A percentile compares a stretch with the other conserved stretches of the same genome.
Conservation (phyloP, 495 filamentous ascomycete genomes). For the Viridothelium virens region DNA sequence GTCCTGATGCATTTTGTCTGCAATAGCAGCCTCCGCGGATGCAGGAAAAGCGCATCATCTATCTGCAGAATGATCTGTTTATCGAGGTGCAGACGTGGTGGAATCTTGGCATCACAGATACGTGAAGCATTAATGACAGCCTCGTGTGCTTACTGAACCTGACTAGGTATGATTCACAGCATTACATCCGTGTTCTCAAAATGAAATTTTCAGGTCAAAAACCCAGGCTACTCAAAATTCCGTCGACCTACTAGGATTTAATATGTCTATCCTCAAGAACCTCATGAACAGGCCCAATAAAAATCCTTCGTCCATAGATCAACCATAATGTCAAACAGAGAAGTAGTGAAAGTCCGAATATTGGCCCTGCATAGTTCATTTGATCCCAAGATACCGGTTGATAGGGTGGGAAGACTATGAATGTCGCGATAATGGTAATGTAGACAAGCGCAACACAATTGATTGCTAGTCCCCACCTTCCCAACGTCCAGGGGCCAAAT, state of each 20-base stretch:
- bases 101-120: too few relatives aligned
- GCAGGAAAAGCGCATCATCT: too few relatives aligned
- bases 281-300: not conserved
- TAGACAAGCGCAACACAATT: constrained; percentile 9
- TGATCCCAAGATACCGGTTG: not conserved
- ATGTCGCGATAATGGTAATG: not conserved
- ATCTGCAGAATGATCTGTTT: too few relatives aligned
- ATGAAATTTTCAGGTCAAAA: too few relatives aligned
- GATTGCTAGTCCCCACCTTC: constrained; percentile 3
- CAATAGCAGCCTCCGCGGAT: too few relatives aligned
- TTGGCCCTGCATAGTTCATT: constrained; percentile 12
- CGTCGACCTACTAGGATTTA: not conserved
- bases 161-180: too few relatives aligned
- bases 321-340: not conserved
- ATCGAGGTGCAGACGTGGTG: too few relatives aligned
- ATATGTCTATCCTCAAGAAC: not conserved
- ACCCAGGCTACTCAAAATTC: too few relatives aligned
- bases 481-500: constrained; percentile 6
- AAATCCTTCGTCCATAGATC: not conserved
- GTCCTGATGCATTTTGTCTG: too few relatives aligned
- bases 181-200: too few relatives aligned
- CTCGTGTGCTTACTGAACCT: too few relatives aligned
- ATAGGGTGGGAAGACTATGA: constrained; percentile 8
- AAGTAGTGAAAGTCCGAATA: not conserved
- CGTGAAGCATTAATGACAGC: too few relatives aligned